These are phyloP conservation scores for Hypholoma fasciculare DNA, from an alignment of 768 basidiomycete genomes.

Conservation along the genomic window DNA sequence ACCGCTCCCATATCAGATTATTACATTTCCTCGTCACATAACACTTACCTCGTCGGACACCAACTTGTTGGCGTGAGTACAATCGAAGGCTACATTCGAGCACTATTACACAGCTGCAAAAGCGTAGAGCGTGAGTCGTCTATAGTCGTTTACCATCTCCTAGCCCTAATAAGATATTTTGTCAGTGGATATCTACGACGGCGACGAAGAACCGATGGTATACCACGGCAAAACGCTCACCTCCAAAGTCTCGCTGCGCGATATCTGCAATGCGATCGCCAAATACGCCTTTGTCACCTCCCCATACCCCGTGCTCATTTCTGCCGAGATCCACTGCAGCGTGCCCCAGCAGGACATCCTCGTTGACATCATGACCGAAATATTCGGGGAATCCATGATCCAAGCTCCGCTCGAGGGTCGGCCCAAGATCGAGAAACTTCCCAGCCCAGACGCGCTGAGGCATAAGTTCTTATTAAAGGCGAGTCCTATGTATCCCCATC, in stretches of 20 bases:
- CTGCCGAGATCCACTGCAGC: slow-evolving; percentile 93
- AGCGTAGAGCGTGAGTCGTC: slow-evolving; percentile 85
- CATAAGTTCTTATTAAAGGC: slow-evolving; percentile 83
- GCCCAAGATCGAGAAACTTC: slow-evolving; percentile 55
- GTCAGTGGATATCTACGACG: slow-evolving; percentile 90
- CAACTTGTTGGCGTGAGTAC: slow-evolving; percentile 86
- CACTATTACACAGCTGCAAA: slow-evolving; percentile 83
- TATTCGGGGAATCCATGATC: slow-evolving; percentile 47
- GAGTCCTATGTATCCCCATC: slow-evolving; percentile 1
- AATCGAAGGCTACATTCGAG: slow-evolving; percentile 88
- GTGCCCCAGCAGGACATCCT: slow-evolving; percentile 54
- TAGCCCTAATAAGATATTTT: slow-evolving; percentile 31
- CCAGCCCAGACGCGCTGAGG: slow-evolving; percentile 87
- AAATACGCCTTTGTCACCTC: slow-evolving; percentile 95
- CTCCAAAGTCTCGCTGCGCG: slow-evolving; percentile 78
- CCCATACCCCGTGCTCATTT: slow-evolving; percentile 94
- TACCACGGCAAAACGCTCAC: slow-evolving; percentile 95
- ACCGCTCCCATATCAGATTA: slow-evolving; percentile 85
- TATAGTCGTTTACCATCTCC: slow-evolving; percentile 37
- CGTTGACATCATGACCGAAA: slow-evolving; percentile 44
- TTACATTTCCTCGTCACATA: slow-evolving; percentile 89
- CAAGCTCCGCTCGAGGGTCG: slow-evolving; percentile 40
- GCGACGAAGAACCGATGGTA: slow-evolving; percentile 82
- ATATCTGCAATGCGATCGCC: slow-evolving; percentile 81
- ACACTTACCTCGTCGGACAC: slow-evolving; percentile 87